Evolutionary conservation across 495 filamentous ascomycete genomes (phyloP).

Genomic region (Penicillium daleae): DNA sequence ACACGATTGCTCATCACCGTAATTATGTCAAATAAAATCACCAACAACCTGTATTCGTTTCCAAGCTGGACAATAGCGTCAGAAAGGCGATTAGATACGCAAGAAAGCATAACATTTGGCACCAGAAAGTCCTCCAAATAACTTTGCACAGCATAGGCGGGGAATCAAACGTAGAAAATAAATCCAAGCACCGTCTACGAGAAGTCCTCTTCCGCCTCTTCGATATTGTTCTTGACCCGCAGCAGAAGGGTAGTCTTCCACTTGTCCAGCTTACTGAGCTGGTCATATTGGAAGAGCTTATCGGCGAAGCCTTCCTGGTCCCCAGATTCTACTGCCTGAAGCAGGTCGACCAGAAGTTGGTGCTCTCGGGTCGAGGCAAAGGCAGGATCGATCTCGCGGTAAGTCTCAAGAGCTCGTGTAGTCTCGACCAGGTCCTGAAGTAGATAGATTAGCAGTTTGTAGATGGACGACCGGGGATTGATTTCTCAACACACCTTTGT

Average conservation of each 20-base stretch:
- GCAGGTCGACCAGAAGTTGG: slow-evolving; percentile 75
- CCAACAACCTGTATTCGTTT: slow-evolving; percentile 1
- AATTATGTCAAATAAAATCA: not conserved
- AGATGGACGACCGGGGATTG: too few species aligned
- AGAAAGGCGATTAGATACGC: slow-evolving; percentile 2
- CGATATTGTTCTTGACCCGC: slow-evolving; percentile 79
- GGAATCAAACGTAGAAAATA: slow-evolving; percentile 33
- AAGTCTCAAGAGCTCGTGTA: slow-evolving; percentile 76
- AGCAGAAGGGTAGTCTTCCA: slow-evolving; percentile 92
- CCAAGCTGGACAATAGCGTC: not conserved
- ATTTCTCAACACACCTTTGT: slow-evolving; percentile 51
- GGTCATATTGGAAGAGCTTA: slow-evolving; percentile 83
- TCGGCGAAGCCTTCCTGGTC: slow-evolving; percentile 83
- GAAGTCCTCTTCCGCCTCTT: slow-evolving; percentile 75
- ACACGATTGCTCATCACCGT: not conserved
- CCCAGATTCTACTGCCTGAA: slow-evolving; percentile 67
- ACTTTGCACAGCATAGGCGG: slow-evolving; percentile 25
- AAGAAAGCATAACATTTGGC: slow-evolving; percentile 1
- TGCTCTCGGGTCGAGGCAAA: slow-evolving; percentile 78
- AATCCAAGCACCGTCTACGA: slow-evolving; percentile 48
- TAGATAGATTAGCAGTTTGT: not conserved
- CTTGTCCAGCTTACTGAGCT: slow-evolving; percentile 88
- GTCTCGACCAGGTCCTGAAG: slow-evolving; percentile 69
- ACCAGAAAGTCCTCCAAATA: not conserved
- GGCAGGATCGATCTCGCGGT: slow-evolving; percentile 77